Conservation (phyloP, 2,329 filamentous ascomycete species). For the Hypomyces perniciosus region DNA sequence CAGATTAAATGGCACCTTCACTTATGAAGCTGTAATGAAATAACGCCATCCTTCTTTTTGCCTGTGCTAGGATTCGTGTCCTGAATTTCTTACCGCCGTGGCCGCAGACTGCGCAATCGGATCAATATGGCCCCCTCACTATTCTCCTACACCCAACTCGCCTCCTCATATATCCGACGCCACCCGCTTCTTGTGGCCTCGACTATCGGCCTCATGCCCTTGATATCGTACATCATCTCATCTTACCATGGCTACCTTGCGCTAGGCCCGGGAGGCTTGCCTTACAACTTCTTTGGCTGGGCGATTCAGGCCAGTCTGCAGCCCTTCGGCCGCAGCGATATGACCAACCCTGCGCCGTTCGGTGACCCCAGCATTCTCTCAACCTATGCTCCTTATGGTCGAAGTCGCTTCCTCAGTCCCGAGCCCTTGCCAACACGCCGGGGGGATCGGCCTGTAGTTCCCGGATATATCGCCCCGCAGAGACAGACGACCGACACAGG, state of each 20-base stretch:
- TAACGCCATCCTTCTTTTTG: too few species aligned
- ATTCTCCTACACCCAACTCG: too few species aligned
- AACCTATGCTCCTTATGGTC: conserved; percentile 22
- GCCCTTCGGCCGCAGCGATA: conserved; percentile 29
- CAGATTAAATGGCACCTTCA: too few species aligned
- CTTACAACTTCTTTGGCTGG: conserved; percentile 38
- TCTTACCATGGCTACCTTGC: conserved; percentile 36
- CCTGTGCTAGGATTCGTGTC: too few species aligned
- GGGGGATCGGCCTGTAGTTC: conserved; percentile 27
- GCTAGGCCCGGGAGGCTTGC: conserved; percentile 39
- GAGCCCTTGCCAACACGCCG: conserved; percentile 14
- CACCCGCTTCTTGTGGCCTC: conserved; percentile 5
- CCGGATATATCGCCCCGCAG: conserved; percentile 32
- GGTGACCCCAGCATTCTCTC: conserved; percentile 16
- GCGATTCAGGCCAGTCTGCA: conserved; percentile 29
- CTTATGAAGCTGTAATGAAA: too few species aligned
- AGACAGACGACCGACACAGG: conserved; percentile 28
- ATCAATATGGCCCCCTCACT: too few species aligned
- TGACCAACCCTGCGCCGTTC: conserved; percentile 24
- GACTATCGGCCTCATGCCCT: conserved; percentile 1
- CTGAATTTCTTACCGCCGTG: too few species aligned
- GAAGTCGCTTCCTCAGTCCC: conserved; percentile 17
- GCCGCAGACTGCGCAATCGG: too few species aligned
- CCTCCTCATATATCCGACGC: neutral
- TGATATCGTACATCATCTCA: conserved; percentile 18